phyloP scores from a whole-genome alignment of 345 rosid species.

The Hibiscus mutabilis region DNA sequence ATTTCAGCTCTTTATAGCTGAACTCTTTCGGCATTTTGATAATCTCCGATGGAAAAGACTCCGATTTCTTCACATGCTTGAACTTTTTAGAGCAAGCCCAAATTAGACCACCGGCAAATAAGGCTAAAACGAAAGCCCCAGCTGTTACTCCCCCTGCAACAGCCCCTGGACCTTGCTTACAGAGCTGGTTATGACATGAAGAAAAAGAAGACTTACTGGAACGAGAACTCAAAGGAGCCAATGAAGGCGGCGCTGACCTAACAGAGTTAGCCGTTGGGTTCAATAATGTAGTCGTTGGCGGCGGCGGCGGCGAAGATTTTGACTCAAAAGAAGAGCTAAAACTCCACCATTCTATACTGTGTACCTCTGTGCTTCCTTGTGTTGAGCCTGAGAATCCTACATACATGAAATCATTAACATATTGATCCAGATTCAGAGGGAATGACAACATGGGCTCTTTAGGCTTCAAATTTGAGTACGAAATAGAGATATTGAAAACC shows the following conservation, averaged over 20 bases:
- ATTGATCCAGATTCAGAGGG: constrained; percentile 63
- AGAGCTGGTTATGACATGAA: constrained; percentile 75
- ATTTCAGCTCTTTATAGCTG: constrained; percentile 73
- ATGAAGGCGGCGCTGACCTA: constrained; percentile 56
- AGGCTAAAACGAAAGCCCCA: constrained; percentile 75
- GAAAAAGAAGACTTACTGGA: constrained; percentile 38
- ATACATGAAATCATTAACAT: constrained; percentile 79
- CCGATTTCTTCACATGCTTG: constrained; percentile 45
- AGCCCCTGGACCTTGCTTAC: constrained; percentile 81
- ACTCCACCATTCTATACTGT: constrained; percentile 95
- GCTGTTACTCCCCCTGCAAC: constrained; percentile 96
- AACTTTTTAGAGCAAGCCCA: constrained; percentile 70
- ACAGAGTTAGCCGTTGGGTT: constrained; percentile 65
- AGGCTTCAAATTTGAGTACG: constrained; percentile 86
- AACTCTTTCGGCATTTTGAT: constrained; percentile 90
- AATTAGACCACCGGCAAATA: constrained; percentile 59
- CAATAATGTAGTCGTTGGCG: constrained; percentile 52
- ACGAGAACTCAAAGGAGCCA: constrained; percentile 36
- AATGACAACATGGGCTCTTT: constrained; percentile 53
- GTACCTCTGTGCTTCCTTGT: constrained; percentile 95
- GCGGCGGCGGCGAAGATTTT: constrained; percentile 65
- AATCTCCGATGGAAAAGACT: constrained; percentile 60
- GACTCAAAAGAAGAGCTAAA: constrained; percentile 63
- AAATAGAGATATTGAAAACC: constrained; percentile 45
- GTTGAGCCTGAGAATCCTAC: constrained; percentile 99